Percentiles rank a stretch among this genome's conserved stretches.
Evolutionary conservation across 2,329 filamentous ascomycete species (phyloP).

Genomic region (Epichloe elymi): DNA sequence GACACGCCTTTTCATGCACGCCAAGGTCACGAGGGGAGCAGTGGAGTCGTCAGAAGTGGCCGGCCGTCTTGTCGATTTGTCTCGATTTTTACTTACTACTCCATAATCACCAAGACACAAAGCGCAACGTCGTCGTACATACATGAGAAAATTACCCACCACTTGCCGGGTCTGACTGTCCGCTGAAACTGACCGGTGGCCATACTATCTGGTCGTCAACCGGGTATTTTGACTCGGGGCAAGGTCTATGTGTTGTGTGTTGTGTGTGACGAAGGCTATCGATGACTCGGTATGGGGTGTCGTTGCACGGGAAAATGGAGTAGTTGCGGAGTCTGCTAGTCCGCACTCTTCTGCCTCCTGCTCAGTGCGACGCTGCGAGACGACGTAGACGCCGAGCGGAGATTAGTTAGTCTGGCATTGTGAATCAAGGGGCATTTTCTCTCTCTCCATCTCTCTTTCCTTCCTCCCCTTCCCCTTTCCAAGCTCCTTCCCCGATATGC

Average conservation of each 20-base stretch:
- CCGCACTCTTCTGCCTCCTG: background rate
- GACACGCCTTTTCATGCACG: background rate
- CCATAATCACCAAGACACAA: no score
- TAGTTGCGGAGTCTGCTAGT: background rate
- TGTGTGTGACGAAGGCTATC: background rate
- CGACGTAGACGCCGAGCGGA: background rate
- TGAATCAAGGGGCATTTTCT: background rate
- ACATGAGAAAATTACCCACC: background rate
- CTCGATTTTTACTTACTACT: no score
- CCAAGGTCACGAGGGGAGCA: background rate
- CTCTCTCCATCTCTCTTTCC: background rate
- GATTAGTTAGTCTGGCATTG: background rate
- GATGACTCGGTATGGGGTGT: background rate
- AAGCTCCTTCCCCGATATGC: background rate
- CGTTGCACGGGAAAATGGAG: background rate
- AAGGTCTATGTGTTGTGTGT: background rate
- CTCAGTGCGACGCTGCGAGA: background rate
- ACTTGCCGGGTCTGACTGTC: background rate
- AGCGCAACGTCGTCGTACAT: background rate
- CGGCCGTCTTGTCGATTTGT: background rate
- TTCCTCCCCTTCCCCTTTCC: background rate
- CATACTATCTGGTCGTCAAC: background rate
- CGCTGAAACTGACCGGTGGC: slow-evolving; percentile 1
- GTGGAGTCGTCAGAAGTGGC: background rate
- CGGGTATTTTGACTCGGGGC: background rate